Conservation (phyloP, 179 eudicot genomes). For the Sideroxylon spinosum region DNA sequence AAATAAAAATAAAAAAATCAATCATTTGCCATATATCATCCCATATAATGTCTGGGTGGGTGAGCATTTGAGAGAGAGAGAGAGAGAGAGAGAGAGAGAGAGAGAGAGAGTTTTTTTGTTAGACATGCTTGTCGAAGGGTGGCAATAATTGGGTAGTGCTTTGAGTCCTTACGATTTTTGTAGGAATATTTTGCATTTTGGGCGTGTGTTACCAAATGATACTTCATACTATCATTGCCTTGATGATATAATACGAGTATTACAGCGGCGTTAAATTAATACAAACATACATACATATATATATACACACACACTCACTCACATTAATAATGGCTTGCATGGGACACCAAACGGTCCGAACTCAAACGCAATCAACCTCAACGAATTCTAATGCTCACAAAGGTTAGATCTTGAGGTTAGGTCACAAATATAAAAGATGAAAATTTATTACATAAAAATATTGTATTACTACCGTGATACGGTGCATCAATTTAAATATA, state of each 20-base stretch:
- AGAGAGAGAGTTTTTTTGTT: neutral
- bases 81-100: neutral
- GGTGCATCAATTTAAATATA: too few species aligned
- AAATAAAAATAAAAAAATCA: neutral
- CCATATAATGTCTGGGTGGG: neutral
- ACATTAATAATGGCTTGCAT: neutral
- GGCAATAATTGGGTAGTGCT: constrained; percentile 1
- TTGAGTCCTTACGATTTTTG: neutral
- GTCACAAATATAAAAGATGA: too few species aligned
- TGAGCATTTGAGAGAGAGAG: neutral
- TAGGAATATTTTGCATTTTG: neutral
- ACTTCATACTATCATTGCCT: neutral
- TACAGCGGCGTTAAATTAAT: too few species aligned
- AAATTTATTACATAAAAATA: too few species aligned
- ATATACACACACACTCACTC: too few species aligned
- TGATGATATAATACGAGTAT: neutral
- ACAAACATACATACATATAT: too few species aligned
- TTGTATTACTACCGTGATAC: too few species aligned
- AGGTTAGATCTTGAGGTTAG: too few species aligned
- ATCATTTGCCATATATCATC: neutral
- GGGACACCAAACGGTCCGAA: too few species aligned
- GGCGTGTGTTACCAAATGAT: neutral
- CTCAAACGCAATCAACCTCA: too few species aligned
- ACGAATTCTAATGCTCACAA: too few species aligned
- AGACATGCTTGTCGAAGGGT: neutral